These are phyloP conservation scores for Aspergillus pseudoterreus DNA, from an alignment of 2,329 filamentous ascomycete species.

Conservation along the genomic window DNA sequence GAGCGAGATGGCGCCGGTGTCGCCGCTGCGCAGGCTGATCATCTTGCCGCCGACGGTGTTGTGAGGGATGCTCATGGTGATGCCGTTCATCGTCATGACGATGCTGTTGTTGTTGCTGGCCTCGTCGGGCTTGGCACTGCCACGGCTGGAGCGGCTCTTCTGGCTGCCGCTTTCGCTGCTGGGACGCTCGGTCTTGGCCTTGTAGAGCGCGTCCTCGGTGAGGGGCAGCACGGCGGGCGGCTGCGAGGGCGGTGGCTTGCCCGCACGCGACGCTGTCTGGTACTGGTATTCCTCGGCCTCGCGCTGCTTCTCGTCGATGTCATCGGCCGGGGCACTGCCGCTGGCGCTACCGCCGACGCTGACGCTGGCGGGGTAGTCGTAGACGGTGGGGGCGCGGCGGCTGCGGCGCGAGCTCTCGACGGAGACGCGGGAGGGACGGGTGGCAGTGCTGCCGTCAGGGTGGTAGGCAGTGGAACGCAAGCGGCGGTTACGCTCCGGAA, in stretches of 20 bases:
- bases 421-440: constrained; percentile 28
- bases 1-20: constrained; percentile 35
- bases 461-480: constrained; percentile 30
- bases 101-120: constrained; percentile 28
- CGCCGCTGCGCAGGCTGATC: constrained; percentile 37
- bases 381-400: constrained; percentile 25
- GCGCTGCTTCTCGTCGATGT: constrained; percentile 36
- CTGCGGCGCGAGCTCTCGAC: constrained; percentile 31
- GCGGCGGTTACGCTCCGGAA: constrained; percentile 34
- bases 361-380: constrained; percentile 26
- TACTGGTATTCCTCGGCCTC: constrained; percentile 38
- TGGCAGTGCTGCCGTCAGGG: constrained; percentile 16
- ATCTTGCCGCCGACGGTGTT: constrained; percentile 35
- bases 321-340: constrained; percentile 6
- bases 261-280: constrained; percentile 22
- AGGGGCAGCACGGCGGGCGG: constrained; percentile 19
- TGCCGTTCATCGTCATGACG: constrained; percentile 37
- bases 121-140: constrained; percentile 31
- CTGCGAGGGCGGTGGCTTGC: constrained; percentile 10
- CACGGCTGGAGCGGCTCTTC: constrained; percentile 37
- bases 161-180: constrained; percentile 40
- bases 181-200: constrained; percentile 27
- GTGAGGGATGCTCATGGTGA: constrained; percentile 37
- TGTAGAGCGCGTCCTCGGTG: constrained; percentile 32
- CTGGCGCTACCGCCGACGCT: no score